Evolutionary conservation across 73 alveolate species (phyloP).

Genomic region (Symbiodinium pilosum): DNA sequence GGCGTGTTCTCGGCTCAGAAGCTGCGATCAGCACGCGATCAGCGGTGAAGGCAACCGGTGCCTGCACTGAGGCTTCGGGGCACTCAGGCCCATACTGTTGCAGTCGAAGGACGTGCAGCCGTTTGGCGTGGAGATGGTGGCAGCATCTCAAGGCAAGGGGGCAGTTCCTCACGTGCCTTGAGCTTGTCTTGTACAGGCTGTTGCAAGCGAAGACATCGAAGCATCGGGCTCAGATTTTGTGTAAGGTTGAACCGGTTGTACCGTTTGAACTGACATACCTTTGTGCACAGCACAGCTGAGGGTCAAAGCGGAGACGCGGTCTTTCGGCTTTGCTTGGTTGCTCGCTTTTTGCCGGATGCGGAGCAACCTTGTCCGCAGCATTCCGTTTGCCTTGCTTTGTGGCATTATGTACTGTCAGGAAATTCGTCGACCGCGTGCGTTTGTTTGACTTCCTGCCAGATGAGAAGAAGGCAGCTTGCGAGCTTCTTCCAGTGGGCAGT

Average conservation of each 20-base stretch:
- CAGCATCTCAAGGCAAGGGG: neutral
- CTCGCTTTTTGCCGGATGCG: too few species aligned
- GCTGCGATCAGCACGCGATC: too few species aligned
- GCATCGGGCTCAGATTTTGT: neutral
- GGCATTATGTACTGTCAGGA: neutral
- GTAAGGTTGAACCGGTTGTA: neutral
- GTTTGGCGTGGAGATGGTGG: neutral
- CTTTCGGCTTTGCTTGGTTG: neutral
- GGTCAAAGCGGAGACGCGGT: neutral
- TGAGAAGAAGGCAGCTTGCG: constrained; percentile 32
- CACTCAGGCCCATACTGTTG: neutral
- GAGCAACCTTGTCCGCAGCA: neutral
- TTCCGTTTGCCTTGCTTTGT: neutral
- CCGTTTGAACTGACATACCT: neutral
- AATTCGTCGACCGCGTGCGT: constrained; percentile 30
- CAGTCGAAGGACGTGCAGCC: neutral
- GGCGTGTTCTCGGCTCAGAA: constrained; percentile 35
- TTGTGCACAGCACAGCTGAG: neutral
- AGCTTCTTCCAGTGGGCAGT: too few species aligned
- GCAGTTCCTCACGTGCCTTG: too few species aligned
- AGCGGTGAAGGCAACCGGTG: too few species aligned
- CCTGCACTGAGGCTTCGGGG: neutral
- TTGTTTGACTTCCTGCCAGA: constrained; percentile 36
- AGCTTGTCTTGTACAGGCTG: too few species aligned
- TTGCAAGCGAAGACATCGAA: neutral